Percentiles rank a stretch among this genome's conserved stretches.
These are phyloP conservation scores for Boechera retrofracta DNA, from an alignment of 345 rosid genomes.

Conservation along the genomic window DNA sequence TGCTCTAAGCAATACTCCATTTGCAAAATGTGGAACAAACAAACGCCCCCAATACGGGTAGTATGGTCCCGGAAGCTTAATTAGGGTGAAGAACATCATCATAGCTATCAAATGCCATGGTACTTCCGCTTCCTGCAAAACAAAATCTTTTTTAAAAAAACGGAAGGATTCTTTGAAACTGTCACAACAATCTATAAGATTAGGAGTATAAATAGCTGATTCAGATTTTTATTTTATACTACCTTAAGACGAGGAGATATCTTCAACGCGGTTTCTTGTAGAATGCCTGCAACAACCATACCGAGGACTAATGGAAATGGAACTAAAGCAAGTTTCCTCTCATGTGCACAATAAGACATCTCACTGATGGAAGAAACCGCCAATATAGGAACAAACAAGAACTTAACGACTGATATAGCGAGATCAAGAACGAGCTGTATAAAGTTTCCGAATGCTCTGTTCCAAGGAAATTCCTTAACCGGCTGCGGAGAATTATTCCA, in stretches of 20 bases:
- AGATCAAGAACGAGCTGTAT: constrained; percentile 78
- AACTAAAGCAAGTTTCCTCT: constrained; percentile 68
- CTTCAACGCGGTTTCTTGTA: constrained; percentile 64
- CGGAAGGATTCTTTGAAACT: background rate
- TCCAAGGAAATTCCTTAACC: constrained; percentile 87
- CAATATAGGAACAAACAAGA: constrained; percentile 69
- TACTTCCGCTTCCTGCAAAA: constrained; percentile 75
- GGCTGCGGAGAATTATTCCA: constrained; percentile 78
- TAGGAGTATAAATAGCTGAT: background rate
- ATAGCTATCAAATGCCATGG: constrained; percentile 86
- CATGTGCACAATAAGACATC: constrained; percentile 96
- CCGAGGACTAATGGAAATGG: constrained; percentile 77
- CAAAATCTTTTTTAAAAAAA: constrained; percentile 8
- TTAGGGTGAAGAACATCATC: constrained; percentile 60
- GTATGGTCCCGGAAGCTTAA: constrained; percentile 84
- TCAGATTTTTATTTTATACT: background rate
- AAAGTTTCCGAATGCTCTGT: constrained; percentile 67
- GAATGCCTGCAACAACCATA: constrained; percentile 58
- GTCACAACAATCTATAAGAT: background rate
- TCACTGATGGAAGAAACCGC: constrained; percentile 86
- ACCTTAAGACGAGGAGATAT: constrained; percentile 83
- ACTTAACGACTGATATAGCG: constrained; percentile 63
- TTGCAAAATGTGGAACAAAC: constrained; percentile 79
- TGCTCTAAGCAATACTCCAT: constrained; percentile 73
- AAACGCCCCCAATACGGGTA: constrained; percentile 91